Evolutionary conservation across 2,329 filamentous ascomycete genomes (phyloP).

Genomic region (Zopfia rhizophila): DNA sequence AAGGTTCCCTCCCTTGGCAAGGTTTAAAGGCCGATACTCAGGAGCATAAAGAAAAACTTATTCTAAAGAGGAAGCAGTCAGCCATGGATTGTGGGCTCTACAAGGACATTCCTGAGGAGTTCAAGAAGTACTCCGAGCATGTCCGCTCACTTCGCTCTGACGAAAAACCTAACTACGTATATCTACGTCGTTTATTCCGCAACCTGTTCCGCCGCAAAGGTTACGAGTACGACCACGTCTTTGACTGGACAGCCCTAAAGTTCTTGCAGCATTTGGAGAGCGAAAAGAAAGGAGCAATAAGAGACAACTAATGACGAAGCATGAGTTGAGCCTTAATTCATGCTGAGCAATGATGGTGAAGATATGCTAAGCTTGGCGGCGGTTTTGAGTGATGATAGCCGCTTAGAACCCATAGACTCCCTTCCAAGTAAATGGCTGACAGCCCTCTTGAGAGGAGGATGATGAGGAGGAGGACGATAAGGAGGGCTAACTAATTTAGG

Average conservation of each 20-base stretch:
- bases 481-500: no score
- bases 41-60: slow-evolving; percentile 26
- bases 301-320: no score
- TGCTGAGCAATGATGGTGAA: no score
- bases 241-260: slow-evolving; percentile 28
- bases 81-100: slow-evolving; percentile 13
- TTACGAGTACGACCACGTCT: slow-evolving; percentile 28
- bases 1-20: slow-evolving; percentile 38
- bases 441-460: no score
- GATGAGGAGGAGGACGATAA: no score
- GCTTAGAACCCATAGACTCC: no score
- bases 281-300: no score
- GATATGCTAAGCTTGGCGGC: no score
- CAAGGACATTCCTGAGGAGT: slow-evolving; percentile 17
- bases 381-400: no score
- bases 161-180: slow-evolving; percentile 18
- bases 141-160: slow-evolving; percentile 12
- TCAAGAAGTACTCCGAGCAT: slow-evolving; percentile 23
- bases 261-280: slow-evolving; percentile 18
- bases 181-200: slow-evolving; percentile 24
- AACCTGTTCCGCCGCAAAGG: slow-evolving; percentile 20
- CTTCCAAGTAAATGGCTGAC: no score
- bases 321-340: no score
- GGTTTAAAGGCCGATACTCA: slow-evolving; percentile 25
- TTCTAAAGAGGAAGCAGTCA: slow-evolving; percentile 23